phyloP scores from a whole-genome alignment of 208 protist genomes.

The Crithidia brevicula region DNA sequence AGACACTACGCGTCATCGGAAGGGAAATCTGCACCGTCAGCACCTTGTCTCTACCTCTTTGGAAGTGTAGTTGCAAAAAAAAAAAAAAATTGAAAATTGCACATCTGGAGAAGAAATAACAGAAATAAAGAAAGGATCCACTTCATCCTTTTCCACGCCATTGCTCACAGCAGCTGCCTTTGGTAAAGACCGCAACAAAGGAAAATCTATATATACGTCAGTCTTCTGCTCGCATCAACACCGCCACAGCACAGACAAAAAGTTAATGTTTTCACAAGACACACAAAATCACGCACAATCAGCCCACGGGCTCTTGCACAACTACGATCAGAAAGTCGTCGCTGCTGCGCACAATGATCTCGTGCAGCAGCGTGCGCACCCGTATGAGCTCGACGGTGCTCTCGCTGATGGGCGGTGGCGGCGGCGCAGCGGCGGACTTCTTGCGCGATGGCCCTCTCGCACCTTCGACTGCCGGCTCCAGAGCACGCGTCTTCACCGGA shows the following conservation, averaged over 20 bases:
- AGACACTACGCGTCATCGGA: background rate
- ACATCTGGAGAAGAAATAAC: background rate
- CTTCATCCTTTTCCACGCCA: too few species aligned
- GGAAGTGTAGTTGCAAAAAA: background rate
- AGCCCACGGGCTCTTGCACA: constrained; percentile 78
- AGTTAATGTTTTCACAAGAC: too few species aligned
- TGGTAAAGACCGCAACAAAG: too few species aligned
- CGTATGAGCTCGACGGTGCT: constrained; percentile 68
- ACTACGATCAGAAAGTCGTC: constrained; percentile 80
- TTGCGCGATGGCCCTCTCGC: constrained; percentile 14
- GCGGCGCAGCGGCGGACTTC: constrained; percentile 2
- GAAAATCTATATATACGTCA: too few species aligned
- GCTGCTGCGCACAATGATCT: constrained; percentile 81
- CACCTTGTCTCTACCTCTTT: too few species aligned
- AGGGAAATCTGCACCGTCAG: too few species aligned
- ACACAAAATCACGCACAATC: constrained; percentile 5
- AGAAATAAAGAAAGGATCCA: background rate
- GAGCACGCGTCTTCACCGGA: constrained; percentile 6
- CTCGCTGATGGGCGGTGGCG: constrained; percentile 38
- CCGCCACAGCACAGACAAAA: too few species aligned
- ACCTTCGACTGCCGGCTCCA: background rate
- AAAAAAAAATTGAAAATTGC: background rate
- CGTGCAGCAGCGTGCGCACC: constrained; percentile 67
- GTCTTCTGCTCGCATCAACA: too few species aligned
- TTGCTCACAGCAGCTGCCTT: too few species aligned